phyloP scores from a whole-genome alignment of 345 rosid species.

The Abelmoschus esculentus region DNA sequence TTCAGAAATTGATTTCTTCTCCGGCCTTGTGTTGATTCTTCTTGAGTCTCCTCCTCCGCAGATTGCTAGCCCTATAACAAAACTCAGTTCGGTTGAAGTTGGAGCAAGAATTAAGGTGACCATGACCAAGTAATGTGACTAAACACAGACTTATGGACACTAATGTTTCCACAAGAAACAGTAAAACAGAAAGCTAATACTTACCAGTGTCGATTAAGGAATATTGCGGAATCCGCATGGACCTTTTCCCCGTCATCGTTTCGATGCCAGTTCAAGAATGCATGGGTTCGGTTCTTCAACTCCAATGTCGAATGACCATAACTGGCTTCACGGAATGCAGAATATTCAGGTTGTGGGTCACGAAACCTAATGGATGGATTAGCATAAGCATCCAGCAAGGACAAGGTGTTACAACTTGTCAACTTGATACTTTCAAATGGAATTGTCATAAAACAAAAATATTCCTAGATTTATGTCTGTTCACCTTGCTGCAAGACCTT shows the following conservation, averaged over 20 bases:
- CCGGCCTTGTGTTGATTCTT: conserved; percentile 24
- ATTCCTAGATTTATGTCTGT: neutral
- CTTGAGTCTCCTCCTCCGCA: conserved; percentile 35
- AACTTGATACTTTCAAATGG: neutral
- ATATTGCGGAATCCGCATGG: conserved; percentile 47
- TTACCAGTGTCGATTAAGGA: conserved; percentile 75
- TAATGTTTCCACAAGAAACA: neutral
- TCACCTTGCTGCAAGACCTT: conserved; percentile 79
- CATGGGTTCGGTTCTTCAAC: conserved; percentile 79
- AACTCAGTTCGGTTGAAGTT: neutral
- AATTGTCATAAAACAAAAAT: neutral
- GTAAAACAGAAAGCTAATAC: conserved; percentile 10
- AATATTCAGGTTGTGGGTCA: conserved; percentile 89
- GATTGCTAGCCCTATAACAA: neutral
- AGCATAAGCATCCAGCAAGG: conserved; percentile 2
- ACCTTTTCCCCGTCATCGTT: conserved; percentile 84
- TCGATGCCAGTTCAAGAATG: conserved; percentile 86
- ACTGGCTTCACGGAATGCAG: conserved; percentile 96
- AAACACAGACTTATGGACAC: neutral
- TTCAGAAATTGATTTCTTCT: neutral
- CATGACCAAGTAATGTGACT: neutral
- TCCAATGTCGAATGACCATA: conserved; percentile 86
- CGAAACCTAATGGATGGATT: conserved; percentile 40
- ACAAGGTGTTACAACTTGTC: neutral
- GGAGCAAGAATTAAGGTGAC: neutral